Conservation (phyloP, 1,284 basidiomycete genomes). For the Lentinula novae-zelandiae region DNA sequence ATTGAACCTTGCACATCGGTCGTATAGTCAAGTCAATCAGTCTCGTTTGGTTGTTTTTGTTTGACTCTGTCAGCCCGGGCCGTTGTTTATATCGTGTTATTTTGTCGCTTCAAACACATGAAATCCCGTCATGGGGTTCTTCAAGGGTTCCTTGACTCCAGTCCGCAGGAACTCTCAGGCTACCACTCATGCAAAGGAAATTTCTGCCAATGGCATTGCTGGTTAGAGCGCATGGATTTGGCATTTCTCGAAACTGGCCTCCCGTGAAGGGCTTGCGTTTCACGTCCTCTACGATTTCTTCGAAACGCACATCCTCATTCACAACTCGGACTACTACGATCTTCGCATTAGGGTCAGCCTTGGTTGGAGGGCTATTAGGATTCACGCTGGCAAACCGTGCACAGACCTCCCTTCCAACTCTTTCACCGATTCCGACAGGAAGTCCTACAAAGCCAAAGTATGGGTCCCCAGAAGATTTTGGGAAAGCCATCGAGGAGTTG, state of each 20-base stretch:
- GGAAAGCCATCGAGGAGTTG: conserved; percentile 47
- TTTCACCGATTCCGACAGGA: not conserved
- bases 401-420: not conserved
- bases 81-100: not conserved
- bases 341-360: not conserved
- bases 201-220: not conserved
- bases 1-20: too few relatives aligned
- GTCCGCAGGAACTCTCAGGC: not conserved
- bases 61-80: not conserved
- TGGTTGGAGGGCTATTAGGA: not conserved
- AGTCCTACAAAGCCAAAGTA: conserved; percentile 14
- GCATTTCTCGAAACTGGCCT: not conserved
- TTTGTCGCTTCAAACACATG: not conserved
- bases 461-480: conserved; percentile 50
- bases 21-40: too few relatives aligned
- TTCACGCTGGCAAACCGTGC: not conserved
- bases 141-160: not conserved
- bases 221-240: not conserved
- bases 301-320: not conserved
- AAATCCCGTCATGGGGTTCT: not conserved
- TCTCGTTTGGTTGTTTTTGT: too few relatives aligned
- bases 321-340: not conserved
- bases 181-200: not conserved
- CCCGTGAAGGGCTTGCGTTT: not conserved
- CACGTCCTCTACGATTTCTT: not conserved